phyloP scores from a whole-genome alignment of 108 stramenopile species.

The Pseudonitzschia delicatissima region DNA sequence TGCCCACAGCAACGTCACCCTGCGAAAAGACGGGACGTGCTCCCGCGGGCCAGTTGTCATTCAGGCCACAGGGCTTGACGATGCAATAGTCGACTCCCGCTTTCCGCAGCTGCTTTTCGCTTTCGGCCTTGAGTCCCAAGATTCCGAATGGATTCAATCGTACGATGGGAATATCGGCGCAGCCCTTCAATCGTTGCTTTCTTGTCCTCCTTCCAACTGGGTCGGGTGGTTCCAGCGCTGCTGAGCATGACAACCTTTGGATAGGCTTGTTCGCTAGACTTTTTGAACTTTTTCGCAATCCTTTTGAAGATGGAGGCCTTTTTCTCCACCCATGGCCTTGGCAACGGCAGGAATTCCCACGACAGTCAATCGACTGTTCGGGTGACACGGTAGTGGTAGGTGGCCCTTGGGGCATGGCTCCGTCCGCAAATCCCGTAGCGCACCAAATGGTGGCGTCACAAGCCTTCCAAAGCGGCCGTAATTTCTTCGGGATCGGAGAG shows the following conservation, averaged over 20 bases:
- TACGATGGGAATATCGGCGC: constrained; percentile 92
- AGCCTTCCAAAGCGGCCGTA: constrained; percentile 28
- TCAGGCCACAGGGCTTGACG: constrained; percentile 87
- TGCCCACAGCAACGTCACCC: constrained; percentile 87
- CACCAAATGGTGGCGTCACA: constrained; percentile 83
- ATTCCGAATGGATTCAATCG: constrained; percentile 91
- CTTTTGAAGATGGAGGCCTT: neutral
- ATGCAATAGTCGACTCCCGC: constrained; percentile 77
- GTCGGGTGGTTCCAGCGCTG: constrained; percentile 79
- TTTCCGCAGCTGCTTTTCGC: constrained; percentile 63
- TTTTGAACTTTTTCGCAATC: too few species aligned
- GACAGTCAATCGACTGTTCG: constrained; percentile 60
- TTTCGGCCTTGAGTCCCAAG: constrained; percentile 77
- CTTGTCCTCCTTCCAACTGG: constrained; percentile 68
- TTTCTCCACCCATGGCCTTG: constrained; percentile 7
- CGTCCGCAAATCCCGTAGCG: constrained; percentile 70
- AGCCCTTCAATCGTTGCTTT: constrained; percentile 51
- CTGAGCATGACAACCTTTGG: constrained; percentile 79
- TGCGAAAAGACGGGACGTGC: constrained; percentile 83
- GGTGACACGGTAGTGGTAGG: constrained; percentile 33
- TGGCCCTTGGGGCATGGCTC: neutral
- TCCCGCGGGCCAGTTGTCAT: constrained; percentile 84
- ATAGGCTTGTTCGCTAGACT: neutral
- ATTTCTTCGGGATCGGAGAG: constrained; percentile 41
- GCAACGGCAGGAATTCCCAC: constrained; percentile 67